Evolutionary conservation across 148 eudicot species (phyloP), one percentile per base, ranked within the genome.

Genomic region (Rhododendron mucronatum): DNA sequence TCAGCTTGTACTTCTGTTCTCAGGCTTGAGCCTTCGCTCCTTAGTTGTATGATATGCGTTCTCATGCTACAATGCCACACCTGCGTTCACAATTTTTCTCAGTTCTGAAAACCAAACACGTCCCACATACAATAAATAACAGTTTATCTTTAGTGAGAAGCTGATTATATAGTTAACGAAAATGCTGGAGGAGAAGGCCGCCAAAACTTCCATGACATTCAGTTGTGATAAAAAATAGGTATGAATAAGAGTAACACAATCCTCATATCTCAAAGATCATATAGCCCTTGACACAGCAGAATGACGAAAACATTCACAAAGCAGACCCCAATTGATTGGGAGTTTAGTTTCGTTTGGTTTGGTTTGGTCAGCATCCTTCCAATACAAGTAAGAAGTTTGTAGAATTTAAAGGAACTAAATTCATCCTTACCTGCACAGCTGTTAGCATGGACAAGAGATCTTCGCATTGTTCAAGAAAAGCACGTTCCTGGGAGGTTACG

Each of bases 41-140:
- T 89, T 80, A 89, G 82, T 88, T 93, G 98, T 84, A 94, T 84
- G 71, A 90, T 81, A 23, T 95, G 94, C 26, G 91, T 91, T 89
- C 92, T 90, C 88, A 96, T 88, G 89, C 96, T 94, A 86, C 93
- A 95, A 86, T 94, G 90, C 83, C 84, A 88, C 84, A 93, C 98
- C 99, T 96, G 94, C 78, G 84, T 83, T 1, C 48, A 85, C 55
- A 74, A 82, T 50, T 21, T 26, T n/a, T 48, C 18, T 50, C 21
- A 74, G 16, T 48, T 67, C 7, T 63, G 15, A 47, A 86, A 35
- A 78, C n/a, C n/a, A 45, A 55, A 37, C 28, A 23, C 50, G n/a
- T 61, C 2, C 57, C 16, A 15, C 20, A 39, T 37, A 65, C 14
- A 30, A 51, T 30, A 86, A 48, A 71, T 23, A 37, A 11, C 0